phyloP scores from a whole-genome alignment of 2,329 filamentous ascomycete genomes.

The Thelonectria rubi region DNA sequence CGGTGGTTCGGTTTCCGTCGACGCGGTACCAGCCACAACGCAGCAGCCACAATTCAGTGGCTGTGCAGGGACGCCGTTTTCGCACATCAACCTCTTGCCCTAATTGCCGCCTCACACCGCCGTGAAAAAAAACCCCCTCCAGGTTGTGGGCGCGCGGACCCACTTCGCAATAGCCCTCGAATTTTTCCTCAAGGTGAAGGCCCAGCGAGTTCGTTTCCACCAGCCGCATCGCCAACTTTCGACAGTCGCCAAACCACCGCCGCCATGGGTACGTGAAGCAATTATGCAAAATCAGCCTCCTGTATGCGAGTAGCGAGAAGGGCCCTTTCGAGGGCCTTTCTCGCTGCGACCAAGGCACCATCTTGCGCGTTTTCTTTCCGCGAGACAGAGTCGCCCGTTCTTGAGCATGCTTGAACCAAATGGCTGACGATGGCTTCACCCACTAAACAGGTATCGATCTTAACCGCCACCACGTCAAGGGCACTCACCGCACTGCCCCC shows the following conservation, averaged over 20 bases:
- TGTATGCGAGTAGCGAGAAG: constrained; percentile 61
- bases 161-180: constrained; percentile 40
- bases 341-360: constrained; percentile 44
- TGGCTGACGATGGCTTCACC: constrained; percentile 67
- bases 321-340: constrained; percentile 13
- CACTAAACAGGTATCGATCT: constrained; percentile 73
- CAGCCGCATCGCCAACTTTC: constrained; percentile 51
- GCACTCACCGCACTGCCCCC: constrained; percentile 87
- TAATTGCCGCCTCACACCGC: constrained; percentile 59
- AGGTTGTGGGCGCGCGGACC: constrained; percentile 20
- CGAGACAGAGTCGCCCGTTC: constrained; percentile 44
- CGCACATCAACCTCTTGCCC: constrained; percentile 41
- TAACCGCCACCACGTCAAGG: constrained; percentile 73
- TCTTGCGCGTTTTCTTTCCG: constrained; percentile 33
- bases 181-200: constrained; percentile 41
- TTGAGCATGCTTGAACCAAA: constrained; percentile 72
- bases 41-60: too few relatives aligned
- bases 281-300: constrained; percentile 48
- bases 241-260: constrained; percentile 50
- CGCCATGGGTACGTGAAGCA: constrained; percentile 70
- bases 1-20: too few relatives aligned
- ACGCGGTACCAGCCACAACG: too few relatives aligned
- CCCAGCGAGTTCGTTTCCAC: constrained; percentile 41
- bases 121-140: constrained; percentile 27
- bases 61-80: too few relatives aligned